Conservation (phyloP, 2,329 filamentous ascomycete species). For the Penicillium sp. region DNA sequence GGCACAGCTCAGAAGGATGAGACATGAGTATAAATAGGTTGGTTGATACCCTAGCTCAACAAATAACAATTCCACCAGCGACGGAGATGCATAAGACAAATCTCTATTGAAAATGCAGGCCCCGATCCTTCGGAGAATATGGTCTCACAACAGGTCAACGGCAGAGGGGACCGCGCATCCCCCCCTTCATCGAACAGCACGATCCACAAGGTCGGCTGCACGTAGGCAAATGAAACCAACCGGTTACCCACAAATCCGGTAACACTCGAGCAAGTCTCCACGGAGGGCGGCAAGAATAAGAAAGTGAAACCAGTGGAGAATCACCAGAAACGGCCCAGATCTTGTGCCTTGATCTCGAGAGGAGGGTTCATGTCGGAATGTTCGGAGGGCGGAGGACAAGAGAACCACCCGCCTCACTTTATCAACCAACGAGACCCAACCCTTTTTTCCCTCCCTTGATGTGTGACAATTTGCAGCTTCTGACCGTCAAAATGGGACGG, state of each 20-base stretch:
- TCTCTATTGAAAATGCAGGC: slow-evolving; percentile 7
- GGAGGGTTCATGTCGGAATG: slow-evolving; percentile 19
- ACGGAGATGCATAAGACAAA: slow-evolving; percentile 17
- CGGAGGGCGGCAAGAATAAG: background rate
- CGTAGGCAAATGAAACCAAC: slow-evolving; percentile 10
- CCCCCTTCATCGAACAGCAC: background rate
- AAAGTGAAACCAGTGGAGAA: background rate
- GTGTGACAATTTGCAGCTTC: slow-evolving; percentile 2
- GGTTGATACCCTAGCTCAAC: background rate
- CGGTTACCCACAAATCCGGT: background rate
- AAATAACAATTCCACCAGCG: background rate
- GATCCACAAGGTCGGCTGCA: slow-evolving; percentile 10
- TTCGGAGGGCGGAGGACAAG: slow-evolving; percentile 12
- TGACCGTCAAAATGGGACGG: background rate
- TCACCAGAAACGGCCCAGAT: background rate
- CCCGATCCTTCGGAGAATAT: slow-evolving; percentile 13
- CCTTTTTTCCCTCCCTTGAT: slow-evolving; percentile 17
- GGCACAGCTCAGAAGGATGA: slow-evolving; percentile 7
- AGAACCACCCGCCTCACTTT: slow-evolving; percentile 36
- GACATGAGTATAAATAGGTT: slow-evolving; percentile 22
- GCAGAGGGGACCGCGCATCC: slow-evolving; percentile 7
- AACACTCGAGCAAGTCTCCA: slow-evolving; percentile 7
- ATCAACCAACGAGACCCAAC: slow-evolving; percentile 32
- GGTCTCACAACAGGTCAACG: slow-evolving; percentile 14
- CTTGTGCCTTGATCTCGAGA: background rate